phyloP scores from a whole-genome alignment of 2,329 filamentous ascomycete species.

The Trichoderma afroharzianum region DNA sequence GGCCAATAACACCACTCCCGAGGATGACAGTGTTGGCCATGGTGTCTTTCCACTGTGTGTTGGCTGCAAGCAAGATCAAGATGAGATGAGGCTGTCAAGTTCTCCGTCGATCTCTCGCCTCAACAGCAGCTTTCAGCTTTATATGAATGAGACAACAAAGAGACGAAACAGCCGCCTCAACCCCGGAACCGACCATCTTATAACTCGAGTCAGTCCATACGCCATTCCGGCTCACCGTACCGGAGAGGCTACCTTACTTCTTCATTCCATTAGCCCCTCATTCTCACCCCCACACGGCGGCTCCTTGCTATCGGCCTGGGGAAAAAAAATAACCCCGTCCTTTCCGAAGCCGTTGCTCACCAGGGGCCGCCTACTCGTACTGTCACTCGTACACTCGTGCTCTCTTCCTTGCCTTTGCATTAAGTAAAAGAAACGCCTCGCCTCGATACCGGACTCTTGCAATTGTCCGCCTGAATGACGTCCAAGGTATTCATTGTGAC shows the following conservation, averaged over 20 bases:
- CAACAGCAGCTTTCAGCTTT: neutral
- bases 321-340: neutral
- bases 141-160: neutral
- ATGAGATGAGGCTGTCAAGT: neutral
- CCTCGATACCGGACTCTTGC: neutral
- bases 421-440: neutral
- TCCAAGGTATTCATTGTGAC: constrained; percentile 68
- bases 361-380: neutral
- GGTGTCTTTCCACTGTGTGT: neutral
- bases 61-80: neutral
- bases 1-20: constrained; percentile 67
- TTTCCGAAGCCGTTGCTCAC: neutral
- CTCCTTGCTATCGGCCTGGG: constrained; percentile 4
- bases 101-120: neutral
- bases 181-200: neutral
- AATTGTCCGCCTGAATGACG: constrained; percentile 34
- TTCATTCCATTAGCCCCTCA: constrained; percentile 1
- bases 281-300: neutral
- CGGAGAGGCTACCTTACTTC: neutral
- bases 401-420: neutral
- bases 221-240: neutral
- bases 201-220: neutral
- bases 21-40: constrained; percentile 60
- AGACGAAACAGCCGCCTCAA: neutral
- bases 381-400: too few species aligned